Conservation (phyloP, 2,329 filamentous ascomycete species). For the Ceratocystis colombiana region DNA sequence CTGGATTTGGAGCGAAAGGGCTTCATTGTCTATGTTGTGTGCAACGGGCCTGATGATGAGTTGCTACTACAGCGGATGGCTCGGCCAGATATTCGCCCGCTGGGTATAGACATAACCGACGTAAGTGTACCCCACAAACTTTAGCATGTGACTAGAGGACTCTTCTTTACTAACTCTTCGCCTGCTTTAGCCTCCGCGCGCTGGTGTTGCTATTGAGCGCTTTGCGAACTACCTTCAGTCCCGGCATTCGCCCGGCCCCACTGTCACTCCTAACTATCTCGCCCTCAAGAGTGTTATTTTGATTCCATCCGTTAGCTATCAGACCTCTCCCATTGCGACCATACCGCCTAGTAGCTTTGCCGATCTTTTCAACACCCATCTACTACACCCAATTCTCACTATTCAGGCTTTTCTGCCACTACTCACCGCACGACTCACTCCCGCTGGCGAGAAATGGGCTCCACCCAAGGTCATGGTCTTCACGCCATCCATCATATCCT, state of each 20-base stretch:
- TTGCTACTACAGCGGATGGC: conserved; percentile 63
- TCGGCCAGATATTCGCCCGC: conserved; percentile 69
- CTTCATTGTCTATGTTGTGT: conserved; percentile 87
- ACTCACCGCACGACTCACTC: conserved; percentile 52
- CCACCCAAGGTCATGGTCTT: conserved; percentile 64
- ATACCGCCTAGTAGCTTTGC: conserved; percentile 76
- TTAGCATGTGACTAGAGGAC: too few relatives aligned
- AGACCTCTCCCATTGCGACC: conserved; percentile 73
- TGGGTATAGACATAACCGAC: conserved; percentile 75
- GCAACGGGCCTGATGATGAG: conserved; percentile 77
- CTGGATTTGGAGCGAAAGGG: conserved; percentile 82
- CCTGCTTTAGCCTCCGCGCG: conserved; percentile 51
- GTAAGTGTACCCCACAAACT: conserved; percentile 38
- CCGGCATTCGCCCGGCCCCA: conserved; percentile 65
- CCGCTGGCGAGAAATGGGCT: conserved; percentile 41
- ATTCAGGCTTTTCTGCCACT: conserved; percentile 83
- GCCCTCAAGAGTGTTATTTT: conserved; percentile 70
- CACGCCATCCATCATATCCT: conserved; percentile 70
- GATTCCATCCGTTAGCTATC: conserved; percentile 70
- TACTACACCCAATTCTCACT: conserved; percentile 79
- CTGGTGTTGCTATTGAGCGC: conserved; percentile 57
- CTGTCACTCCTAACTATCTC: conserved; percentile 65
- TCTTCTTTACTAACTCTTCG: neutral
- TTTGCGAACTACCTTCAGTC: conserved; percentile 63
- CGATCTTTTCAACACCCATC: conserved; percentile 82